Conservation (phyloP, 2,329 filamentous ascomycete genomes). For the Fusarium armeniacum region DNA sequence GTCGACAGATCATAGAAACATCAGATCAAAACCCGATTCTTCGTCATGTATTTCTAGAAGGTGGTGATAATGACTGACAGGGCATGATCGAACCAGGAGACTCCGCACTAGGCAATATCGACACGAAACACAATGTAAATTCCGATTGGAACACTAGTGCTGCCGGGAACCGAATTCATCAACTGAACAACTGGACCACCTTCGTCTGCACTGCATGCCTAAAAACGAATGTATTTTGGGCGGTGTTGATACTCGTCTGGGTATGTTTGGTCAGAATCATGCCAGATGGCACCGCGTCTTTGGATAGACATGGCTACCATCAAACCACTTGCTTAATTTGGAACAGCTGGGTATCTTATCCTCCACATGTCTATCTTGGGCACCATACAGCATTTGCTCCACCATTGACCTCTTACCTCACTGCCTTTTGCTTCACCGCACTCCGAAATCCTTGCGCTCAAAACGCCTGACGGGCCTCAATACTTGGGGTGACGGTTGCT, state of each 20-base stretch:
- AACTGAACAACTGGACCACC: constrained; percentile 45
- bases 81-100: constrained; percentile 20
- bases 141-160: constrained; percentile 46
- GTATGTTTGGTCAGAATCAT: constrained; percentile 49
- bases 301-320: constrained; percentile 55
- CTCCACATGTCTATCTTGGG: constrained; percentile 44
- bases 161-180: constrained; percentile 42
- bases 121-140: constrained; percentile 38
- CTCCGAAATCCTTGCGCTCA: constrained; percentile 26
- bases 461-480: constrained; percentile 37
- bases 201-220: constrained; percentile 43
- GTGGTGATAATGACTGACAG: constrained; percentile 18
- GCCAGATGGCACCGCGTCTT: constrained; percentile 64
- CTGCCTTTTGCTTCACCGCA: constrained; percentile 43
- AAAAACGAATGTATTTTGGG: constrained; percentile 42
- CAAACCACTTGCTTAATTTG: constrained; percentile 40
- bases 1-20: constrained; percentile 11
- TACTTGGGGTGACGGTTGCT: constrained; percentile 18
- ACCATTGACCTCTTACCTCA: constrained; percentile 34
- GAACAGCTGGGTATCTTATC: constrained; percentile 49
- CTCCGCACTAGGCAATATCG: constrained; percentile 29
- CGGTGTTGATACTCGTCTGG: constrained; percentile 42
- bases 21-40: constrained; percentile 14
- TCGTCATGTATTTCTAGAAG: constrained; percentile 3
- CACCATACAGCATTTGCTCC: constrained; percentile 38